phyloP scores from a whole-genome alignment of 2,329 filamentous ascomycete species.

The Lojkania enalia region DNA sequence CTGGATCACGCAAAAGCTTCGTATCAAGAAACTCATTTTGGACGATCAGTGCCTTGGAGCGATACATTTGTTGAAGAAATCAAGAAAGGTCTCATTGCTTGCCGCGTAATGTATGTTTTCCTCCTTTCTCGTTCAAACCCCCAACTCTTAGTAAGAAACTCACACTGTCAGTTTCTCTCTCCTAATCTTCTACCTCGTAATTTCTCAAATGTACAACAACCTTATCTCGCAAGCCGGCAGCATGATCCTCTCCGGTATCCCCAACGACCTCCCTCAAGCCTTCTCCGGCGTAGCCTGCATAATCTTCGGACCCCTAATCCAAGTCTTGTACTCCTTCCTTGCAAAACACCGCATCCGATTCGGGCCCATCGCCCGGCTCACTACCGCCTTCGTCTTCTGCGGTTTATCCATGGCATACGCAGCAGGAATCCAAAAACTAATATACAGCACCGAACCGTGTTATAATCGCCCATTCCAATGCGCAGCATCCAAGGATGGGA shows the following conservation, averaged over 20 bases:
- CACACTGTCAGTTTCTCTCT: slow-evolving; percentile 23
- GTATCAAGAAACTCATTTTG: slow-evolving; percentile 12
- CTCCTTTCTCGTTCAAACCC: background rate
- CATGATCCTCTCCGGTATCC: slow-evolving; percentile 31
- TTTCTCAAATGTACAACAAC: slow-evolving; percentile 38
- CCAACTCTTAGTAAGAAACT: slow-evolving; percentile 2
- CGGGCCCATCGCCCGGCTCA: slow-evolving; percentile 27
- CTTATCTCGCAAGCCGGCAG: slow-evolving; percentile 34
- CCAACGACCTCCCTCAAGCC: slow-evolving; percentile 37
- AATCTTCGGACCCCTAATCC: slow-evolving; percentile 28
- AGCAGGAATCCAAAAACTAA: slow-evolving; percentile 27
- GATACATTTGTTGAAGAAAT: slow-evolving; percentile 27
- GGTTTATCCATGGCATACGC: slow-evolving; percentile 26
- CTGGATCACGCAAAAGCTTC: slow-evolving; percentile 15
- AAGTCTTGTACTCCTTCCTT: slow-evolving; percentile 25
- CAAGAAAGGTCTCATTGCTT: slow-evolving; percentile 21
- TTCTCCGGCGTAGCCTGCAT: slow-evolving; percentile 29
- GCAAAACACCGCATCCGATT: slow-evolving; percentile 19
- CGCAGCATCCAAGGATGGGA: slow-evolving; percentile 15
- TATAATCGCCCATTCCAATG: slow-evolving; percentile 44
- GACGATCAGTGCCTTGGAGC: slow-evolving; percentile 18
- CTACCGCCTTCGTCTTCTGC: slow-evolving; percentile 21
- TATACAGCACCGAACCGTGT: slow-evolving; percentile 33
- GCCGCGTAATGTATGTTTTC: slow-evolving; percentile 21
- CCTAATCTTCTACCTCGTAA: slow-evolving; percentile 32